phyloP scores from a whole-genome alignment of 495 filamentous ascomycete genomes.

The Glarea lozoyensis region DNA sequence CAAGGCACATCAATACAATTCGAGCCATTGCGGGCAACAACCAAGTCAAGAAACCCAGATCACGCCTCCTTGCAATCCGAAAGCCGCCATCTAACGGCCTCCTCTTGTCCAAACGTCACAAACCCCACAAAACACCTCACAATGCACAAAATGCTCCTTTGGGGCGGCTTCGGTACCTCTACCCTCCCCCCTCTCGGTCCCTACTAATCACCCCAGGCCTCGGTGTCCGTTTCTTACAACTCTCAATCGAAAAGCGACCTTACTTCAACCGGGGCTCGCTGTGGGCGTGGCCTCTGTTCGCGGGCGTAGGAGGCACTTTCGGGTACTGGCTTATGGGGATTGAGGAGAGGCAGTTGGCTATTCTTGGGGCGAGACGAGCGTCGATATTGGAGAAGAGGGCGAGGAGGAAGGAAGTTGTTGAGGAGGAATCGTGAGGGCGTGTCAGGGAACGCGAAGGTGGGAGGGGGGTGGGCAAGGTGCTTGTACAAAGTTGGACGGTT shows the following conservation, averaged over 20 bases:
- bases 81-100: too few relatives aligned
- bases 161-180: conserved; percentile 83
- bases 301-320: conserved; percentile 74
- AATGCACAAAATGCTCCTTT: conserved; percentile 80
- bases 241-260: conserved; percentile 97
- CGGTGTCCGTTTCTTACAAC: conserved; percentile 86
- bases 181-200: not conserved
- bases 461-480: not conserved
- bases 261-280: conserved; percentile 69
- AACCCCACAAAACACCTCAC: too few relatives aligned
- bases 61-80: too few relatives aligned
- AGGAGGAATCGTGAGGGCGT: conserved; percentile 32
- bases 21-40: not conserved
- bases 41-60: too few relatives aligned
- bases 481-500: conserved; percentile 14
- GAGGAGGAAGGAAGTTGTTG: conserved; percentile 61
- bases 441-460: not conserved
- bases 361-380: conserved; percentile 67
- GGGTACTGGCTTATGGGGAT: conserved; percentile 94
- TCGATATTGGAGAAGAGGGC: conserved; percentile 80
- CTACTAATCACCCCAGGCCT: conserved; percentile 49
- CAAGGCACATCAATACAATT: too few relatives aligned
- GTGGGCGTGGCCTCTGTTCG: conserved; percentile 91
- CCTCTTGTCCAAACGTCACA: too few relatives aligned
- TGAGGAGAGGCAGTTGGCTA: conserved; percentile 63